Evolutionary conservation across 768 basidiomycete genomes (phyloP).

Genomic region (Amanita molliuscula): DNA sequence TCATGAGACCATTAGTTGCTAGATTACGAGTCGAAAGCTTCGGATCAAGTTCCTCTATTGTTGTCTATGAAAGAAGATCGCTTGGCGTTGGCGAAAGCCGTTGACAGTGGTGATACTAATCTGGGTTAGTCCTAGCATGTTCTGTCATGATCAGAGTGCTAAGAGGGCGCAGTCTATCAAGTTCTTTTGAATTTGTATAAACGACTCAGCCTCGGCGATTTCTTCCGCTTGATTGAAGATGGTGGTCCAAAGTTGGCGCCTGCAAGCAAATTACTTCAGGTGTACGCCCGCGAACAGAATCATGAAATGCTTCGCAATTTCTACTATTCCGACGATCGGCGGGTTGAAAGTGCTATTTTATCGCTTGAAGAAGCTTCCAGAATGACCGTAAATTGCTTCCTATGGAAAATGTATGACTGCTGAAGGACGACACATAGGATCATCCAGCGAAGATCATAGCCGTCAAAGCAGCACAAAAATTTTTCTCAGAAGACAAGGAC

Average conservation of each 20-base stretch:
- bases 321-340: conserved; percentile 94
- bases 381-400: conserved; percentile 37
- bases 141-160: background rate
- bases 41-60: conserved; percentile 89
- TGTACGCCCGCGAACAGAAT: conserved; percentile 86
- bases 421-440: conserved; percentile 38
- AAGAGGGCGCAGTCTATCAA: conserved; percentile 68
- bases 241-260: conserved; percentile 64
- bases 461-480: conserved; percentile 80
- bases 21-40: conserved; percentile 83
- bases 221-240: conserved; percentile 92
- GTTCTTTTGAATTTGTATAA: conserved; percentile 84
- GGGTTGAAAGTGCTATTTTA: conserved; percentile 87
- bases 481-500: conserved; percentile 94
- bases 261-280: conserved; percentile 76
- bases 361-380: conserved; percentile 72
- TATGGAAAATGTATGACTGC: background rate
- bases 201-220: conserved; percentile 74
- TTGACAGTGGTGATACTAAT: conserved; percentile 93
- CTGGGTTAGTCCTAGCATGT: conserved; percentile 45
- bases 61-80: conserved; percentile 92
- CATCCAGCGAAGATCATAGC: conserved; percentile 57
- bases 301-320: conserved; percentile 90
- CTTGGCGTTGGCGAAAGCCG: conserved; percentile 78
- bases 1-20: conserved; percentile 44